These are phyloP conservation scores for Aaosphaeria arxii DNA, from an alignment of 2,329 filamentous ascomycete species.

Conservation along the genomic window DNA sequence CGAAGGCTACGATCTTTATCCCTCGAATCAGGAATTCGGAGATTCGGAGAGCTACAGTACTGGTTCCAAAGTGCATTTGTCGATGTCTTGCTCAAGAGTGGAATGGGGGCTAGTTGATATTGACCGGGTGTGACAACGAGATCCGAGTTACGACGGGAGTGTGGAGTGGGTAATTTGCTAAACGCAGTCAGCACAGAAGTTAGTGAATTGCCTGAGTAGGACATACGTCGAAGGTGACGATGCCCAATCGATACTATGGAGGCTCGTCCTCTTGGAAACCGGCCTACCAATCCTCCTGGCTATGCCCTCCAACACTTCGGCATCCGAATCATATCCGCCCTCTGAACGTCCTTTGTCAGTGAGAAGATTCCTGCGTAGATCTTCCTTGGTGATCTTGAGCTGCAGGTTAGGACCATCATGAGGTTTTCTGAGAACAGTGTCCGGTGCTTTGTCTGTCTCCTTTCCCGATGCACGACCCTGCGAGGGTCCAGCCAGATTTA, in stretches of 20 bases:
- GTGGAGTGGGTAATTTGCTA: too few species aligned
- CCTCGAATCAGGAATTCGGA: constrained; percentile 13
- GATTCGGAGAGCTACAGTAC: constrained; percentile 23
- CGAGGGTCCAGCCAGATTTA: constrained; percentile 4
- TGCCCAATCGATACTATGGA: constrained; percentile 35
- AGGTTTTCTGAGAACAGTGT: constrained; percentile 23
- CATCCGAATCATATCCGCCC: constrained; percentile 39
- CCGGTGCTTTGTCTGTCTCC: constrained; percentile 3
- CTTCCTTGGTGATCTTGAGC: constrained; percentile 27
- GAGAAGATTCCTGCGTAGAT: constrained; percentile 30
- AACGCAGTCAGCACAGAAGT: too few species aligned
- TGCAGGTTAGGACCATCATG: constrained; percentile 17
- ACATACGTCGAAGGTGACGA: constrained; percentile 14
- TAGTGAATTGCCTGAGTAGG: constrained; percentile 3
- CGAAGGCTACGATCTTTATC: constrained; percentile 17
- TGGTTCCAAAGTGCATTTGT: neutral
- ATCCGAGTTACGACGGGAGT: too few species aligned
- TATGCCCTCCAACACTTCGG: constrained; percentile 30
- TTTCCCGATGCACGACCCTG: constrained; percentile 7
- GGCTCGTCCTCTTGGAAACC: constrained; percentile 29
- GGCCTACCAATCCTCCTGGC: constrained; percentile 27
- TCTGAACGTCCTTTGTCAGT: constrained; percentile 29
- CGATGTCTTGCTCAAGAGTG: neutral
- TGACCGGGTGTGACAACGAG: too few species aligned
- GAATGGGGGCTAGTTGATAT: too few species aligned